These are phyloP conservation scores for Hortiboletus campestris DNA, from an alignment of 768 basidiomycete species.

Conservation along the genomic window DNA sequence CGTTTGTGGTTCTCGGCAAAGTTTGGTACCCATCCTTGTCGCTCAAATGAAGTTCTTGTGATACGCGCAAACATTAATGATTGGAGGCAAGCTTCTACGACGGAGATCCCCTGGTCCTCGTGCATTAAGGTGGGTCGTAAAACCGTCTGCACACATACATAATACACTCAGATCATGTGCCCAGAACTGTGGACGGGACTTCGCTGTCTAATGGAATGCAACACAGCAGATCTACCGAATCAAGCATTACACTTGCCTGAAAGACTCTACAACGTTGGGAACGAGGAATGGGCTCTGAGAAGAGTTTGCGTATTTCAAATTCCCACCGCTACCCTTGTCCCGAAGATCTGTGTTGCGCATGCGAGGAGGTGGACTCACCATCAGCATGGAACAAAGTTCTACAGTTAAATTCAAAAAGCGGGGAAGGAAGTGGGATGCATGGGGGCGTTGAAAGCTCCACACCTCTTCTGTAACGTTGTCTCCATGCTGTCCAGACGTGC, in stretches of 20 bases:
- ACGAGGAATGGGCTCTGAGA: conserved; percentile 5
- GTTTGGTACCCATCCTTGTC: conserved; percentile 7
- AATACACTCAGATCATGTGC: conserved; percentile 6
- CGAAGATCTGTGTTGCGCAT: conserved; percentile 18
- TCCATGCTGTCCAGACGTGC: conserved; percentile 18
- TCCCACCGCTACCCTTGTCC: neutral
- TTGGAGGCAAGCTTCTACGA: conserved; percentile 8
- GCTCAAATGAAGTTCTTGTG: conserved; percentile 6
- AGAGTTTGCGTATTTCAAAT: conserved; percentile 35
- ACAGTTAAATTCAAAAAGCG: conserved; percentile 2
- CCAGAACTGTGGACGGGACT: neutral
- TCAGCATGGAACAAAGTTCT: conserved; percentile 14
- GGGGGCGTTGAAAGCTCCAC: conserved; percentile 15
- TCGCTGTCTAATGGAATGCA: neutral
- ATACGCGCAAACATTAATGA: conserved; percentile 13
- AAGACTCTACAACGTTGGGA: neutral
- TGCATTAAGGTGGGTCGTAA: conserved; percentile 31
- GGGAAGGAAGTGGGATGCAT: neutral
- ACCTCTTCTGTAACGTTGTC: conserved; percentile 23
- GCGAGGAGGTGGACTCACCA: conserved; percentile 5
- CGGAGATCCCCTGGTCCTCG: conserved; percentile 28
- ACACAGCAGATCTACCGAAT: neutral
- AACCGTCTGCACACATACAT: conserved; percentile 15
- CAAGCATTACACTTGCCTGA: neutral
- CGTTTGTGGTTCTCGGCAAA: conserved; percentile 3